Base-by-base conservation (phyloP, 106 monocot species). In the Chionographis japonica region DNA sequence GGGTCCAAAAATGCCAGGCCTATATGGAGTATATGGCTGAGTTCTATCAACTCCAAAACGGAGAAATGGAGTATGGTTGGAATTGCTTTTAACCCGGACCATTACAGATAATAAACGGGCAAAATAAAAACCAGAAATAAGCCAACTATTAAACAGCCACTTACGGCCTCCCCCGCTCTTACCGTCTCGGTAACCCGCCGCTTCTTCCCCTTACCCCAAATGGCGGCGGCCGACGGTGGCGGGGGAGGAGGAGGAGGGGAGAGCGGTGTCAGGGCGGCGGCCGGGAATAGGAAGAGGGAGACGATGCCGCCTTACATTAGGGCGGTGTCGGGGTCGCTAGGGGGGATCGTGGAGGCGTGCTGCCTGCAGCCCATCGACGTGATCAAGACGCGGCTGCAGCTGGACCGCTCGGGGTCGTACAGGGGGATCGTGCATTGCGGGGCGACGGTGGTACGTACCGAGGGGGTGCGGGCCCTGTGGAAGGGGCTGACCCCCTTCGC, bases 311-410 rank as follows among this genome's bases (percentile, higher is more conserved):
- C 91, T 7, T 65, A 86, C 72, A 62, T 95, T 67, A 76, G 77
- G 60, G 95, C 95, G 39, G 57, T 80, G 14, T 77, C 92, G 27
- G 95, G 95, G 2, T 97, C 95, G 2, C 68, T 97, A 3, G 95
- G 95, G 43, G 95, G 95, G 39, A 56, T 89, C 58, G 75, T 97
- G 63, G 95, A 97, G 79, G 95, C 95, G 46, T 82, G 82, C 75
- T 97, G 92, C 64, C 86, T 97, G 27, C 95, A 97, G 74, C 95
- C 95, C 19, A 92, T 97, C 82, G 95, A 97, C 80, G 95, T 97
- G 10, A 89, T 97, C 77, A 97, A 97, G 76, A 95, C 95, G 46
- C 70, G 95, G 60, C 84, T 95, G 2, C 95, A 95, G 78, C 88
- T 95, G 7, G 95, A 95, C 77, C 74, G 77, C 5, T 40, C 76